phyloP scores from a whole-genome alignment of 148 eudicot species.

The Rhododendron mucronatum region DNA sequence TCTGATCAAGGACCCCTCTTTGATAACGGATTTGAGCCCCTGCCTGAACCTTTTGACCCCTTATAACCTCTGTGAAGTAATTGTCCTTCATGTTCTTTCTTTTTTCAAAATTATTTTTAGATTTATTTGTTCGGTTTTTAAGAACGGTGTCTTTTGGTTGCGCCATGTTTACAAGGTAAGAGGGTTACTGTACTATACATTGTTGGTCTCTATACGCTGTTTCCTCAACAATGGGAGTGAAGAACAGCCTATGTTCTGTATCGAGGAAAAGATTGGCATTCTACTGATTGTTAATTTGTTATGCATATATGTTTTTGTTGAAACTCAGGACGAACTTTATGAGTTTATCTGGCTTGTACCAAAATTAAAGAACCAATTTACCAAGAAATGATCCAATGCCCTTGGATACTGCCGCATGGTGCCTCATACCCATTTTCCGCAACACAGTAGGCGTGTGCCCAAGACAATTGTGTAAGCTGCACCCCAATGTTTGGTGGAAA shows the following conservation, averaged over 20 bases:
- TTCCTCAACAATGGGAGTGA: slow-evolving; percentile 3
- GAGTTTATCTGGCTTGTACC: neutral
- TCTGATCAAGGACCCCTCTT: slow-evolving; percentile 70
- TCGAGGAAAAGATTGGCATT: neutral
- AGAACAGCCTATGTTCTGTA: neutral
- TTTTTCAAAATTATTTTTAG: neutral
- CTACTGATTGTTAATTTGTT: neutral
- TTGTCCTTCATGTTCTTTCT: neutral
- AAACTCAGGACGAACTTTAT: neutral
- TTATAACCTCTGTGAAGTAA: slow-evolving; percentile 35
- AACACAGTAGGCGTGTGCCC: neutral
- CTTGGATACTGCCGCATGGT: no score
- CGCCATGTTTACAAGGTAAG: neutral
- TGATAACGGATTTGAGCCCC: slow-evolving; percentile 72
- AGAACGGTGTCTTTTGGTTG: neutral
- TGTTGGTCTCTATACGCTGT: neutral
- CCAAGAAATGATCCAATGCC: neutral
- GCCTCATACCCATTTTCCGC: no score
- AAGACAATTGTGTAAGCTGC: neutral
- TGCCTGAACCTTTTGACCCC: slow-evolving; percentile 87
- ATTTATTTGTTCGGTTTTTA: neutral
- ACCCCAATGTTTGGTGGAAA: neutral
- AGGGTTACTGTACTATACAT: neutral
- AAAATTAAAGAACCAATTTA: neutral
- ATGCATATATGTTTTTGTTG: neutral